Evolutionary conservation across 129 eudicot genomes (phyloP).

Genomic region (Ambrosia trifida): DNA sequence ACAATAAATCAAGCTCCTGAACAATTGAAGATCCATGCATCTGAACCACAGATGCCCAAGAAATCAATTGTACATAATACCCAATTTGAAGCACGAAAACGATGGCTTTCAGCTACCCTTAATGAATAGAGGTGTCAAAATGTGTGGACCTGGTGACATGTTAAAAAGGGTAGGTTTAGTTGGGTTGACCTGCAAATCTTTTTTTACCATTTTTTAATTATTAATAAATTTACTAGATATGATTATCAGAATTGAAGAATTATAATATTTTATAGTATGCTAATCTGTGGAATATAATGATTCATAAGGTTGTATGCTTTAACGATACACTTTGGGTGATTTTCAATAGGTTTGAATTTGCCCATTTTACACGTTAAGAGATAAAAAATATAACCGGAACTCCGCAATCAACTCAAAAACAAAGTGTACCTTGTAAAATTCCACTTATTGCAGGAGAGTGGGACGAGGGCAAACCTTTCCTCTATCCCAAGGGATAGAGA

Average conservation of each 20-base stretch:
- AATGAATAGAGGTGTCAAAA: not conserved
- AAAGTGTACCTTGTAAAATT: too few relatives aligned
- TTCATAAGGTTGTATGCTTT: not conserved
- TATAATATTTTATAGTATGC: not conserved
- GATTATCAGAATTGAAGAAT: not conserved
- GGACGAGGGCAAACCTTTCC: too few relatives aligned
- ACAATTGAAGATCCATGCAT: not conserved
- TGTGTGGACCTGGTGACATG: not conserved
- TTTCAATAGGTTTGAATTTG: not conserved
- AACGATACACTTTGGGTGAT: not conserved
- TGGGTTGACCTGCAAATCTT: not conserved
- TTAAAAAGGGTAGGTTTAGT: not conserved
- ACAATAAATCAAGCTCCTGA: not conserved
- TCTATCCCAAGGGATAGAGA: too few relatives aligned
- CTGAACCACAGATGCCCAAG: not conserved
- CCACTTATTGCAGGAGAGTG: too few relatives aligned
- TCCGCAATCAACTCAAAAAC: too few relatives aligned
- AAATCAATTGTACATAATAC: not conserved
- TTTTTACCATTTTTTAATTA: not conserved
- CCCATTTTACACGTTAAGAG: not conserved
- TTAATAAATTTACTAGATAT: not conserved
- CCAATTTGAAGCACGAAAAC: not conserved
- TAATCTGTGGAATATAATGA: not conserved
- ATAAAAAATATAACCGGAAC: not conserved
- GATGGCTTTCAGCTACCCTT: not conserved